Conservation (phyloP, 371 early-diverging fungal species). For the Mucor lusitanicus region DNA sequence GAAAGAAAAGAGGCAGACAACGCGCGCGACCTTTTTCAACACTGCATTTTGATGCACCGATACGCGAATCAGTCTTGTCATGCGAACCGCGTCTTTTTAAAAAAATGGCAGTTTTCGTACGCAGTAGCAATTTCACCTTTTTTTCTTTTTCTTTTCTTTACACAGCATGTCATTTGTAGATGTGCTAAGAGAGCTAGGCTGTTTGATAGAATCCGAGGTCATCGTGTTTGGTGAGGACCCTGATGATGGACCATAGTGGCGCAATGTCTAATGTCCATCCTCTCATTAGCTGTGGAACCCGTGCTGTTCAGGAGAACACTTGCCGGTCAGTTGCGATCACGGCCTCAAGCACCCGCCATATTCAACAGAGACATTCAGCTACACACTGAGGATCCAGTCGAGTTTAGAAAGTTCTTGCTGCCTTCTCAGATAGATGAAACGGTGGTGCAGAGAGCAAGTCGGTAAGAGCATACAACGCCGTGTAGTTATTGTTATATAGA, state of each 20-base stretch:
- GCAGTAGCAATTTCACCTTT: not conserved
- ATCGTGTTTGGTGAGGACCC: conserved; percentile 14
- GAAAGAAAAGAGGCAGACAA: conserved; percentile 1
- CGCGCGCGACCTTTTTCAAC: not conserved
- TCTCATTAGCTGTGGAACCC: conserved; percentile 18
- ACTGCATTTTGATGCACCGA: not conserved
- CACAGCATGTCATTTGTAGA: conserved; percentile 12
- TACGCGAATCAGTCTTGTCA: not conserved
- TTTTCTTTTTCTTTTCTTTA: not conserved
- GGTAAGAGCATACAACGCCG: conserved; percentile 16
- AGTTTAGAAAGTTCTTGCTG: conserved; percentile 38
- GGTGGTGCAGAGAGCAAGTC: conserved; percentile 11
- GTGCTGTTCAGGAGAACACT: conserved; percentile 37
- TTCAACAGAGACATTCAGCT: conserved; percentile 33
- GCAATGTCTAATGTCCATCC: not conserved
- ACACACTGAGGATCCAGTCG: conserved; percentile 23
- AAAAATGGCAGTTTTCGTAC: not conserved
- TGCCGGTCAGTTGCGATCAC: conserved; percentile 27
- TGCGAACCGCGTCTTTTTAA: not conserved
- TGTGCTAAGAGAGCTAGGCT: conserved; percentile 19
- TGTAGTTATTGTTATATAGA: not conserved
- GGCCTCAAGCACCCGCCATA: conserved; percentile 16
- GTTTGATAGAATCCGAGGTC: not conserved
- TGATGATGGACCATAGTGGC: too few species aligned
- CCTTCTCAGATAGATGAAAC: conserved; percentile 27